Evolutionary conservation across 1,284 basidiomycete genomes (phyloP).

Genomic region (Hemileia vastatrix): DNA sequence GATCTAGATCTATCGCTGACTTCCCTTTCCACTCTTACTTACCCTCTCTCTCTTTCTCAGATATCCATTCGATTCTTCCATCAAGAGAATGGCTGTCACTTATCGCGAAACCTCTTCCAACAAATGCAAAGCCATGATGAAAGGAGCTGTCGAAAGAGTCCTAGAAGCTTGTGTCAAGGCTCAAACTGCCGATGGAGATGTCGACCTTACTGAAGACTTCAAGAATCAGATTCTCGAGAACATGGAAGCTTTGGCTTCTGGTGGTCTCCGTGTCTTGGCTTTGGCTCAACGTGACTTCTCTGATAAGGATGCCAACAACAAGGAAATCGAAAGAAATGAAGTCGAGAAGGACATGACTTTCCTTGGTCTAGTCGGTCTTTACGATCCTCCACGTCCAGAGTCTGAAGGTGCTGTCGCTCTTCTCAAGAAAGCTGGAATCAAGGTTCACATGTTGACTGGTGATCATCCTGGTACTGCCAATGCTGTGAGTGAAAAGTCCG

Average conservation of each 20-base stretch:
- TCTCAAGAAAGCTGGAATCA: slow-evolving; percentile 58
- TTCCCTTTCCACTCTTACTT: no score
- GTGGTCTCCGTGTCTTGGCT: slow-evolving; percentile 18
- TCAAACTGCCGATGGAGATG: slow-evolving; percentile 42
- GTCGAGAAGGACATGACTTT: slow-evolving; percentile 56
- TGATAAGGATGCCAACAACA: slow-evolving; percentile 42
- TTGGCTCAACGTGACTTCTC: slow-evolving; percentile 44
- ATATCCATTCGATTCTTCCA: slow-evolving; percentile 52
- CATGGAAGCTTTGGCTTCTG: slow-evolving; percentile 15
- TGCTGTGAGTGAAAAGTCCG: no score
- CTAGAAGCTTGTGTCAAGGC: slow-evolving; percentile 50
- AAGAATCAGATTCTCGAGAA: slow-evolving; percentile 1
- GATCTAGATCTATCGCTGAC: not conserved
- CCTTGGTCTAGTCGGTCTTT: slow-evolving; percentile 58
- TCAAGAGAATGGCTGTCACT: slow-evolving; percentile 57
- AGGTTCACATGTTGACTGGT: slow-evolving; percentile 57
- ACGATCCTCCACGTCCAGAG: slow-evolving; percentile 58
- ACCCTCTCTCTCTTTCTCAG: slow-evolving; percentile 25
- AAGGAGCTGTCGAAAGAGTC: slow-evolving; percentile 59
- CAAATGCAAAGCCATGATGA: slow-evolving; percentile 48
- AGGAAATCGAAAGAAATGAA: slow-evolving; percentile 48
- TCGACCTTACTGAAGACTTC: slow-evolving; percentile 22
- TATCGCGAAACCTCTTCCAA: no score
- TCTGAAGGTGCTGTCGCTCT: slow-evolving; percentile 55
- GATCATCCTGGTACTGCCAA: slow-evolving; percentile 47